These are phyloP conservation scores for Bullera alba DNA, from an alignment of 768 basidiomycete species.

Conservation along the genomic window DNA sequence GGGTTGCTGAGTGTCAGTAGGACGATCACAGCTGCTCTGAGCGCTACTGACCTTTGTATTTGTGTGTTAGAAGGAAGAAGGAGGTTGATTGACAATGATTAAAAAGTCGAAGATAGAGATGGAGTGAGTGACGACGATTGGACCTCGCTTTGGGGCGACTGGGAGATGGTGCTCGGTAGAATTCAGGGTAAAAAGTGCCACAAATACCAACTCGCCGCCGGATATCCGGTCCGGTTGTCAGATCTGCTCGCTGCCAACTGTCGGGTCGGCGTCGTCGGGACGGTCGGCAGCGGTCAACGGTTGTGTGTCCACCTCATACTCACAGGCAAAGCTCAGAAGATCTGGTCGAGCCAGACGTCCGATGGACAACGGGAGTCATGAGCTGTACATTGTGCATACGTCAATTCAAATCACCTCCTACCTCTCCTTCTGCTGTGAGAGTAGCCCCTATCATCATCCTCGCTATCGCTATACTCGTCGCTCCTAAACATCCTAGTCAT, in stretches of 20 bases:
- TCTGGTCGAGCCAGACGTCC: too few relatives aligned
- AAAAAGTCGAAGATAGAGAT: background rate
- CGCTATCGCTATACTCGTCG: background rate
- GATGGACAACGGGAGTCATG: too few relatives aligned
- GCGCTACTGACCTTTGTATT: background rate
- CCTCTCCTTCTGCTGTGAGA: too few relatives aligned
- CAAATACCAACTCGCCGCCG: background rate
- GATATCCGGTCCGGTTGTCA: background rate
- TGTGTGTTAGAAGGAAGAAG: background rate
- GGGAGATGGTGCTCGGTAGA: background rate
- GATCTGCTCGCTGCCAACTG: too few relatives aligned
- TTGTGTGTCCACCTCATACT: too few relatives aligned
- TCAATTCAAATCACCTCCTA: background rate
- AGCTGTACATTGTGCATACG: too few relatives aligned
- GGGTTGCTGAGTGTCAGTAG: background rate
- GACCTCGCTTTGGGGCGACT: background rate
- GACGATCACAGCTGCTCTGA: background rate
- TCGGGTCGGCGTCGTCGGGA: too few relatives aligned
- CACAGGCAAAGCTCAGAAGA: too few relatives aligned
- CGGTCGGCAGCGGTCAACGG: too few relatives aligned
- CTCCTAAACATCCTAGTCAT: conserved; percentile 2
- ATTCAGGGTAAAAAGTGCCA: background rate
- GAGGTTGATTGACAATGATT: background rate
- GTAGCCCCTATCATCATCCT: background rate
- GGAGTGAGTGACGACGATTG: background rate